phyloP scores from a whole-genome alignment of 768 basidiomycete genomes.

The Amanita molliuscula region DNA sequence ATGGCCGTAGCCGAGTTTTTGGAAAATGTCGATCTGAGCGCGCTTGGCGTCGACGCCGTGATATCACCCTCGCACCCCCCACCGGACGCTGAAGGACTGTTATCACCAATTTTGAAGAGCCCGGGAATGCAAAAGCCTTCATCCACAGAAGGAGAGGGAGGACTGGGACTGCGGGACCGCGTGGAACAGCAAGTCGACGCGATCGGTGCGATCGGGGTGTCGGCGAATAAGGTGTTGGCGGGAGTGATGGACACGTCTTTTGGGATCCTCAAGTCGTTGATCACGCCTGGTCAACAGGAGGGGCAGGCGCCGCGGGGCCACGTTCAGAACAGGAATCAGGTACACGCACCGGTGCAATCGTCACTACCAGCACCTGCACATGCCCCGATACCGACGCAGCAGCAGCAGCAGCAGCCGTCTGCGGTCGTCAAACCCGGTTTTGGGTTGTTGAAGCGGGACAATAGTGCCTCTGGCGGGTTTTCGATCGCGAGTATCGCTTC shows the following conservation, averaged over 20 bases:
- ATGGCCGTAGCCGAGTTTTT: conserved; percentile 95
- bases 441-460: conserved; percentile 63
- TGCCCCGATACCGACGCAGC: conserved; percentile 16
- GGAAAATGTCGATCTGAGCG: conserved; percentile 84
- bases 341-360: background rate
- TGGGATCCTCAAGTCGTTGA: conserved; percentile 71
- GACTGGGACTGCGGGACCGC: conserved; percentile 39
- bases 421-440: conserved; percentile 39
- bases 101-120: conserved; percentile 71
- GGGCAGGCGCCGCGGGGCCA: background rate
- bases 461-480: conserved; percentile 35
- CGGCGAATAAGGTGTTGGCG: conserved; percentile 73
- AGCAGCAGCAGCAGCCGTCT: conserved; percentile 17
- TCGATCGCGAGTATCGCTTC: conserved; percentile 67
- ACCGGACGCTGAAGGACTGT: conserved; percentile 16
- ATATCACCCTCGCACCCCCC: conserved; percentile 11
- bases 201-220: conserved; percentile 68
- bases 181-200: conserved; percentile 76
- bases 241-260: conserved; percentile 90
- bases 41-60: conserved; percentile 52
- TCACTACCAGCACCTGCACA: background rate
- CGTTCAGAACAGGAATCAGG: background rate
- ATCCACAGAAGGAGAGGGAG: background rate
- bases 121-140: conserved; percentile 14
- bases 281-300: conserved; percentile 30